Conservation (phyloP, 2,329 filamentous ascomycete species). For the Mollisia scopiformis region DNA sequence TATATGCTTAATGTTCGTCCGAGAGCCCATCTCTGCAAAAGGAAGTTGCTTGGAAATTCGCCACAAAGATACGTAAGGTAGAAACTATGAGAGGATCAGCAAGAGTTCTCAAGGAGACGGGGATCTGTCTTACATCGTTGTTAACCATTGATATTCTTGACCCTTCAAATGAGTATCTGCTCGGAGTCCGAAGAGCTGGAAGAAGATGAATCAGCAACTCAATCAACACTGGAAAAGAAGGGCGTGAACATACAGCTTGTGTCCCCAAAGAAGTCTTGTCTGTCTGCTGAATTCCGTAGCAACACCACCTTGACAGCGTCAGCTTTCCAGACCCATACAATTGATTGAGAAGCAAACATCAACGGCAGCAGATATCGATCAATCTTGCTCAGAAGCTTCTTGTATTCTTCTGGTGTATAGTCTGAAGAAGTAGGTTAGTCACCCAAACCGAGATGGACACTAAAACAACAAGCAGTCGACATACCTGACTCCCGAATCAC, state of each 20-base stretch:
- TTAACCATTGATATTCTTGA: constrained; percentile 51
- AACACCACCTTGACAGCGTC: constrained; percentile 33
- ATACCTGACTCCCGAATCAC: constrained; percentile 19
- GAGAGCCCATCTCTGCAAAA: constrained; percentile 35
- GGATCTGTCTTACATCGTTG: constrained; percentile 12
- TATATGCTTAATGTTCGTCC: constrained; percentile 32
- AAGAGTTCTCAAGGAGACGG: neutral
- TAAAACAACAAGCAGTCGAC: neutral
- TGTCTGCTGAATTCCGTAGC: constrained; percentile 52
- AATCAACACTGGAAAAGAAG: neutral
- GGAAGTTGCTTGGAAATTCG: constrained; percentile 38
- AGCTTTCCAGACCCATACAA: too few species aligned
- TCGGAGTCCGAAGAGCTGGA: constrained; percentile 44
- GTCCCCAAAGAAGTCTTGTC: constrained; percentile 54
- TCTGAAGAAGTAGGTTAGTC: constrained; percentile 4
- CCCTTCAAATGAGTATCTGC: constrained; percentile 48
- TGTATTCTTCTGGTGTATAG: constrained; percentile 44
- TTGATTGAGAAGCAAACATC: constrained; percentile 43
- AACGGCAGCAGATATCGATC: constrained; percentile 49
- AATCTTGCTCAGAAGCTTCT: constrained; percentile 43
- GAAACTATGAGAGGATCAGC: constrained; percentile 18
- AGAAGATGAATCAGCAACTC: neutral
- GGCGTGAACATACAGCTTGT: constrained; percentile 39
- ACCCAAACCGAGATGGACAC: neutral
- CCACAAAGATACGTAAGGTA: constrained; percentile 37